Conservation (phyloP, 2,329 filamentous ascomycete genomes). For the Pseudogymnoascus sp. region DNA sequence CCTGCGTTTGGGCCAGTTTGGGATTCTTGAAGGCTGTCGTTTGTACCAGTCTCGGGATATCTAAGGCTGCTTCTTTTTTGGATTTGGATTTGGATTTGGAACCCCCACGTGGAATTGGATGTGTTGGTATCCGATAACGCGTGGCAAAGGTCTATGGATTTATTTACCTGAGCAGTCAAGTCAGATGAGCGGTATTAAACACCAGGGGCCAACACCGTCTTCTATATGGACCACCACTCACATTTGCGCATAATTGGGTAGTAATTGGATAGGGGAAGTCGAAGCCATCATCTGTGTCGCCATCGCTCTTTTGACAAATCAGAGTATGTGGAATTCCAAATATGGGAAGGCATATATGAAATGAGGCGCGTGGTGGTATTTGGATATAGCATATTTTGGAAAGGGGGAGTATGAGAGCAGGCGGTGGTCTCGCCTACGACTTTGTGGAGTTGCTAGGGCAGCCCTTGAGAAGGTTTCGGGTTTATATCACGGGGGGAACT, state of each 20-base stretch:
- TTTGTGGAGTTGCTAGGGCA: constrained; percentile 6
- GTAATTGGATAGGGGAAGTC: background rate
- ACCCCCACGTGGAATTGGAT: background rate
- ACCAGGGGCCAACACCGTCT: background rate
- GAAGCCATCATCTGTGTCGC: background rate
- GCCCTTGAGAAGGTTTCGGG: background rate
- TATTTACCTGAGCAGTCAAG: background rate
- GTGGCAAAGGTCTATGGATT: background rate
- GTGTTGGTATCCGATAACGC: background rate
- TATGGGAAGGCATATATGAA: background rate
- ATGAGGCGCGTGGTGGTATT: background rate
- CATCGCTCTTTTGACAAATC: background rate
- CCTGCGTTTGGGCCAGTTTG: constrained; percentile 34
- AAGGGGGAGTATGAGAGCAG: background rate
- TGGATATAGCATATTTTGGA: background rate
- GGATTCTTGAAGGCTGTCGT: constrained; percentile 25
- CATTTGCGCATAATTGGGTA: background rate
- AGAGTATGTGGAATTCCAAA: background rate
- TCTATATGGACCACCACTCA: background rate
- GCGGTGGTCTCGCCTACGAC: background rate
- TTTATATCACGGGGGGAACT: background rate
- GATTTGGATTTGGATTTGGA: background rate
- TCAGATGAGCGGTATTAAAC: background rate
- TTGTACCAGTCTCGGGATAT: background rate
- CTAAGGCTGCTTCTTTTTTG: background rate